Evolutionary conservation across 192 early-diverging fungal species (phyloP), one percentile per base, ranked within the genome.

Genomic region (Entomortierella beljakovae): DNA sequence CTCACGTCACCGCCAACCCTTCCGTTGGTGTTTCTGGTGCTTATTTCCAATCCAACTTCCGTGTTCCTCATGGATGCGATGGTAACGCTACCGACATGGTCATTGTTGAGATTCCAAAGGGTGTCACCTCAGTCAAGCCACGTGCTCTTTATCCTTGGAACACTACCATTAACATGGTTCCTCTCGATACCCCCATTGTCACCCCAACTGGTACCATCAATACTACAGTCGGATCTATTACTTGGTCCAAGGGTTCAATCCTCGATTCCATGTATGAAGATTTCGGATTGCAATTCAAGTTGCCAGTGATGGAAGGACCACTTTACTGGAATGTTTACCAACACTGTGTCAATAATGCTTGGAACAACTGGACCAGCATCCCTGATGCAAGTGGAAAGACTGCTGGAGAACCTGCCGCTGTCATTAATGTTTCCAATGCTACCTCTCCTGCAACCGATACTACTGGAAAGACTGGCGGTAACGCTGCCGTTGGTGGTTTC

Each of bases 1-100:
- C 74, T 61, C 74, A 79, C 43, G 74, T 79, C 49, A 79, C 74
- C 23, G 61, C 74, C 61, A 79, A 79, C 74, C 74, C 74, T 52
- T 69, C 66, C 16, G 43, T 49, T 46, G 74, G 33, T 32, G 61
- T 64, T 48, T 64, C 74, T 7, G 61, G 61, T 11, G 23, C 61
- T 11, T 79, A 79, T 66, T 64, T 79, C 56, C 74, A 79, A 61
- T 57, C 74, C 56, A 79, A 69, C 61, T 79, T 79, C 67, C 74
- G 74, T 46, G 74, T 79, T 49, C 74, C 74, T 26, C 74, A 79
- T 53, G 74, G 74, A 25, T 79, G 74, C 16, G 67, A 79, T 26
- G 74, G 74, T 22, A 79, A 79, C 56, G 33, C 66, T 28, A 79
- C 74, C 46, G 67, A 79, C 54, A 18, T 57, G 28, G 66, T 79